Percentiles rank a stretch among this genome's conserved stretches.
Conservation (phyloP, 768 basidiomycete genomes). For the Boletus rubescentipes region DNA sequence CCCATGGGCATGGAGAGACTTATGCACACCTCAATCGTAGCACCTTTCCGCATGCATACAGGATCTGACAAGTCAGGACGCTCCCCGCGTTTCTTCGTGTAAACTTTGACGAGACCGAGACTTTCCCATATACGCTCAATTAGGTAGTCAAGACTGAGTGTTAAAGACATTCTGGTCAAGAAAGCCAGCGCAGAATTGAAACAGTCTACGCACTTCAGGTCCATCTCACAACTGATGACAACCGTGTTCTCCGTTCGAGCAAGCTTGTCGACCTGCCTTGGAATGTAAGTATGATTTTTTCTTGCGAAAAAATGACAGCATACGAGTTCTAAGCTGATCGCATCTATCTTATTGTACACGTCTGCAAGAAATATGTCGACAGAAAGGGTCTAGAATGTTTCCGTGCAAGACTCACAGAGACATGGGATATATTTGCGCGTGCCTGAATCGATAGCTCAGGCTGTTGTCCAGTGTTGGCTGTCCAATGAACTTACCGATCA, state of each 20-base stretch:
- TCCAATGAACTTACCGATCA: conserved; percentile 61
- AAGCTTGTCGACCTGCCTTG: conserved; percentile 65
- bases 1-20: not conserved
- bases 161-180: conserved; percentile 6
- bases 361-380: conserved; percentile 42
- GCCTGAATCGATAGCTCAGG: conserved; percentile 42
- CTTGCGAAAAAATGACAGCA: not conserved
- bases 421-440: conserved; percentile 95
- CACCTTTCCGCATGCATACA: conserved; percentile 85
- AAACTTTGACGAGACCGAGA: conserved; percentile 83
- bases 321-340: conserved; percentile 73
- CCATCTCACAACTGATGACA: conserved; percentile 97
- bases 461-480: not conserved
- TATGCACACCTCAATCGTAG: conserved; percentile 77
- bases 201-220: conserved; percentile 64
- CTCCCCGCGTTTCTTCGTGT: conserved; percentile 96
- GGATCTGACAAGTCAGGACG: conserved; percentile 92
- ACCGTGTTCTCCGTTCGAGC: conserved; percentile 80
- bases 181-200: not conserved
- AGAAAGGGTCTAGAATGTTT: not conserved
- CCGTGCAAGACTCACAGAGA: conserved; percentile 56
- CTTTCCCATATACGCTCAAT: conserved; percentile 80
- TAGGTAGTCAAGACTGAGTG: conserved; percentile 61
- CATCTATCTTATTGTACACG: conserved; percentile 97
- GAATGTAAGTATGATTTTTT: not conserved